phyloP scores from a whole-genome alignment of 2,329 filamentous ascomycete genomes.

The Hansfordia pulvinata region DNA sequence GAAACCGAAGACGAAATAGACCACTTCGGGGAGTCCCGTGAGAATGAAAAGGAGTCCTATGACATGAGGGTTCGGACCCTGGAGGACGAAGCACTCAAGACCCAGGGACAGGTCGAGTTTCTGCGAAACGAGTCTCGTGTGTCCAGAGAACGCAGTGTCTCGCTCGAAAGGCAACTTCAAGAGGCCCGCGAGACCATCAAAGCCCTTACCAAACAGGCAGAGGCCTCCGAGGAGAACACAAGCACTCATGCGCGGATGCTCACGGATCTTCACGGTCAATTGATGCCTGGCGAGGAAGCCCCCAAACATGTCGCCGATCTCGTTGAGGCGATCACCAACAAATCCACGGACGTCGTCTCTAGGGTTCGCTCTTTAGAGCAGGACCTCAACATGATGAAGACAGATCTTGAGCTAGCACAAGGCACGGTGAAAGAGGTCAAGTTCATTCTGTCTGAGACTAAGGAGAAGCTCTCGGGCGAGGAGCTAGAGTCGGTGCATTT shows the following conservation, averaged over 20 bases:
- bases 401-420: slow-evolving; percentile 49
- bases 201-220: slow-evolving; percentile 33
- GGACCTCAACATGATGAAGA: slow-evolving; percentile 42
- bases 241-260: slow-evolving; percentile 40
- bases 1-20: slow-evolving; percentile 90
- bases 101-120: slow-evolving; percentile 48
- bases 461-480: slow-evolving; percentile 35
- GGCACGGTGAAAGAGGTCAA: slow-evolving; percentile 40
- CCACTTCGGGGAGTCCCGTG: slow-evolving; percentile 65
- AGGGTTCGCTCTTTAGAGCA: slow-evolving; percentile 46
- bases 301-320: slow-evolving; percentile 45
- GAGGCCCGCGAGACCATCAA: slow-evolving; percentile 39
- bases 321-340: slow-evolving; percentile 43
- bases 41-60: slow-evolving; percentile 62
- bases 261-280: slow-evolving; percentile 41
- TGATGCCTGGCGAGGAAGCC: slow-evolving; percentile 36
- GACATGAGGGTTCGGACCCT: too few species aligned
- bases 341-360: slow-evolving; percentile 43
- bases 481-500: slow-evolving; percentile 37
- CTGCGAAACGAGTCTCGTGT: slow-evolving; percentile 45
- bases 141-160: slow-evolving; percentile 45
- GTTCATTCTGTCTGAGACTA: slow-evolving; percentile 38
- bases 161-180: slow-evolving; percentile 43
- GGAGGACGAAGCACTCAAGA: slow-evolving; percentile 46
- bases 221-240: slow-evolving; percentile 34